Evolutionary conservation across 1,284 basidiomycete genomes (phyloP), one percentile per base, ranked within the genome.

Genomic region (Tausonia pullulans): DNA sequence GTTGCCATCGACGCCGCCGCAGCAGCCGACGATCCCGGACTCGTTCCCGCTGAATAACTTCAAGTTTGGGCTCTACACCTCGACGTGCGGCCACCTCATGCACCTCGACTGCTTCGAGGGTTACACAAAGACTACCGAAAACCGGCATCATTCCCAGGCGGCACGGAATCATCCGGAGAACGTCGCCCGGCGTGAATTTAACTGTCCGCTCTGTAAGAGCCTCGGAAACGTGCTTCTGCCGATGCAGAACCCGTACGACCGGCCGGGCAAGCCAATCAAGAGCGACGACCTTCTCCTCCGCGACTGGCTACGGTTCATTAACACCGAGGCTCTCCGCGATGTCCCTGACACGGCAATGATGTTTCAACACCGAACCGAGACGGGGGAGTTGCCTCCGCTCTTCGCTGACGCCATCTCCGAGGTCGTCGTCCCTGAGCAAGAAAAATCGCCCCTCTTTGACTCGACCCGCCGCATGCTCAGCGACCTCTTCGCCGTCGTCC

Each of bases 171-270:
- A 98, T 71, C 95, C 96, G 0, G 95, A 98, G 74, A 90, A 87
- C 71, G 88, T 94, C 45, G 84, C 87, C 16, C 82, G 96, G 54
- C 88, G 89, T 73, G 96, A 99, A 74, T 98, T 87, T 77, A 90
- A 98, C 62, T 98, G 96, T 72, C 96, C 96, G 0, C 78, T 99
- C n/a, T 99, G 96, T 81, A 98, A 98, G 78, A 92, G 89, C 70
- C 80, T 98, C 0, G 94, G 95, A 9, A 99, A 98, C 75, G 84
- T 92, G 46, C 86, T 98, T 51, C 80, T 99, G 3, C 95, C 96
- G 0, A 84, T 94, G 4, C 80, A 84, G 65, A 67, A 61, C 57
- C 65, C 52, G 48, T 57, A 61, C 62, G 61, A 62, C 58, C 60
- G 61, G 46, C 63, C 67, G 57, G 43, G 48, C 58, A 65, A 69